Base-by-base conservation (phyloP, 306 rosid genomes). In the Fagus sylvatica region DNA sequence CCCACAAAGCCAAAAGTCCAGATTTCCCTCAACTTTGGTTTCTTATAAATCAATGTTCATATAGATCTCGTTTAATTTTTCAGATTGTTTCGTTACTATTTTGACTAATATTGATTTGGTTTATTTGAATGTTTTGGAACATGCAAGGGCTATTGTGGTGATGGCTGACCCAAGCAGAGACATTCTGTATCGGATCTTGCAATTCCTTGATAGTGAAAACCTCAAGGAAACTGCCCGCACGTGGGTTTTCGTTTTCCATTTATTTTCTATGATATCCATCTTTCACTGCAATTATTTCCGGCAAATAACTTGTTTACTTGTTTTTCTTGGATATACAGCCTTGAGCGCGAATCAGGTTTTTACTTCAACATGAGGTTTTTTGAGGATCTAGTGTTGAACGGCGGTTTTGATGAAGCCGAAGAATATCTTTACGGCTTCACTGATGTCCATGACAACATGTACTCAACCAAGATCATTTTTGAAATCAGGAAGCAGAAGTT, bases 371-470 rank as follows among this genome's bases (percentile, higher is more conserved):
- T 72, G 41, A 37, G 8, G 1, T 12, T 48, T 37, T 80, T 76
- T 6, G 79, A 60, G 30, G 71, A 53, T 51, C 34, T 71, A 6
- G 73, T 80, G 28, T 0, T 51, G 12, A 32, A 11, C 3, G 76
- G 82, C 15, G 33, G 13, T 3, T 73, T 73, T 33, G 80, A 84
- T 0, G 76, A 64, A 1, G 84, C 82, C 0, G 79, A 80, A 7
- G 56, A 73, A 3, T 80, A 84, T 39, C 1, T 80, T 1, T 5
- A 7, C 0, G 82, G 82, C 30, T 84, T 84, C 71, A 84, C 77
- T 2, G 4, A n/a, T 0, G n/a, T 73, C 1, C 42, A 46, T 1
- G 87, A 84, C 16, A 84, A 84, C 66, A 22, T 16, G 6, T 12
- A 4, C 62, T 73, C 84, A 0, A 33, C 56, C 2, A 74, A 13